Conservation (phyloP, 1,139 yeast species). For the Magnusiomyces suaveolens region DNA sequence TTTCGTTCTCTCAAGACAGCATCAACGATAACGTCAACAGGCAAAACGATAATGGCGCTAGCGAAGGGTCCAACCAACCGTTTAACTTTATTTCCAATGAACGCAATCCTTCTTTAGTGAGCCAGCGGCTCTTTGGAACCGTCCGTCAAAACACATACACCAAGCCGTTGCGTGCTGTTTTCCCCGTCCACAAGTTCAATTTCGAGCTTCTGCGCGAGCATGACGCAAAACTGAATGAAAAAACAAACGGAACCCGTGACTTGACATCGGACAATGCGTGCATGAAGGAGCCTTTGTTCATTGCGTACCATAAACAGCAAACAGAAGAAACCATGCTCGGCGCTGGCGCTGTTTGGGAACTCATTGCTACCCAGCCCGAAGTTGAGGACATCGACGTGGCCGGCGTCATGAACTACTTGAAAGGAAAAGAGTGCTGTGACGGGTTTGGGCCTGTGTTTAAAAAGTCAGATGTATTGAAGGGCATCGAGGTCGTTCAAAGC, state of each 20-base stretch:
- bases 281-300: conserved; percentile 18
- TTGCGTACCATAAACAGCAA: conserved; percentile 27
- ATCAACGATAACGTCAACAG: no score
- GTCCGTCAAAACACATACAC: neutral
- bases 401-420: conserved; percentile 47
- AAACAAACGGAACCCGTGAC: conserved; percentile 5
- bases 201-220: conserved; percentile 19
- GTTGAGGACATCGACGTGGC: conserved; percentile 44
- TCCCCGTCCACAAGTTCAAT: conserved; percentile 24
- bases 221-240: conserved; percentile 8
- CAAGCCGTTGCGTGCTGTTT: conserved; percentile 10
- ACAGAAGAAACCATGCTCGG: conserved; percentile 44
- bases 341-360: conserved; percentile 78
- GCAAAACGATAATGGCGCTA: neutral
- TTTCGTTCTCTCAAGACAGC: no score
- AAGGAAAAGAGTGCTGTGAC: conserved; percentile 66
- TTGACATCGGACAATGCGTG: neutral
- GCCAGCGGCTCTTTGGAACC: neutral
- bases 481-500: conserved; percentile 17
- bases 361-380: conserved; percentile 37
- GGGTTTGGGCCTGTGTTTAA: conserved; percentile 75
- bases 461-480: conserved; percentile 20
- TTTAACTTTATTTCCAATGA: neutral
- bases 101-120: neutral
- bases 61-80: neutral